Evolutionary conservation across 2,329 filamentous ascomycete genomes (phyloP), one percentile per base, ranked within the genome.

Genomic region (Hypoxylon sp.): DNA sequence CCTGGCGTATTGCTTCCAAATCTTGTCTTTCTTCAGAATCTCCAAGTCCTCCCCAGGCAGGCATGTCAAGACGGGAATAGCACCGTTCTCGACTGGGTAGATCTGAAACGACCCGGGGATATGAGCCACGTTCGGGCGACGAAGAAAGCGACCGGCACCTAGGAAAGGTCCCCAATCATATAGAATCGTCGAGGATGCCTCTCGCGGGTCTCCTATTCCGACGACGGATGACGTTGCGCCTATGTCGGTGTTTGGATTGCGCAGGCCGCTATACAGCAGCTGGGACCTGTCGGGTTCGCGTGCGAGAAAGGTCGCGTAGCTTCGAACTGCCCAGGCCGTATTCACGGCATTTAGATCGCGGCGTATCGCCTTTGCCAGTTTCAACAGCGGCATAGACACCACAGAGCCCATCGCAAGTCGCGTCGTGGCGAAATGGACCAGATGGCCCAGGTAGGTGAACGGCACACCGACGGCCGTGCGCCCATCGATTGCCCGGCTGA

Each of bases 131-230:
- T 31, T 50, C 33, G 47, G 18, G 9, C 47, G 47, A 11, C 47
- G 47, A 4, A 42, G 3, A 17, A 50, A 50, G 33, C 24, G 47
- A 6, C 29, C 17, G 3, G 11, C 13, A 5, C 47, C 47, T 11
- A 50, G 18, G 4, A 42, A 41, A 7, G 47, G 26, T 3, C 48
- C 47, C 40, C 52, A 57, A 29, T 55, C 46, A 10, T 24, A 18
- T 26, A n/a, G 20, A 20, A 37, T 37, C 13, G n/a, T 18, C 13
- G 29, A 37, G 4, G 29, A 24, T 20, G 29, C 7, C 20, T 48
- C 31, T 1, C 13, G 29, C 21, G 29, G 24, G 45, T 26, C 20
- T 24, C 29, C 45, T 10, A 48, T 13, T 4, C 11, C 6, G 20
- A 24, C 13, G 13, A 23, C 23, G 18, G 31, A 15, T 13, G 45